Percentiles rank a stretch among this genome's conserved stretches.
These are phyloP conservation scores for Cutaneotrichosporon cutaneum DNA, from an alignment of 1,284 basidiomycete species.

Conservation along the genomic window DNA sequence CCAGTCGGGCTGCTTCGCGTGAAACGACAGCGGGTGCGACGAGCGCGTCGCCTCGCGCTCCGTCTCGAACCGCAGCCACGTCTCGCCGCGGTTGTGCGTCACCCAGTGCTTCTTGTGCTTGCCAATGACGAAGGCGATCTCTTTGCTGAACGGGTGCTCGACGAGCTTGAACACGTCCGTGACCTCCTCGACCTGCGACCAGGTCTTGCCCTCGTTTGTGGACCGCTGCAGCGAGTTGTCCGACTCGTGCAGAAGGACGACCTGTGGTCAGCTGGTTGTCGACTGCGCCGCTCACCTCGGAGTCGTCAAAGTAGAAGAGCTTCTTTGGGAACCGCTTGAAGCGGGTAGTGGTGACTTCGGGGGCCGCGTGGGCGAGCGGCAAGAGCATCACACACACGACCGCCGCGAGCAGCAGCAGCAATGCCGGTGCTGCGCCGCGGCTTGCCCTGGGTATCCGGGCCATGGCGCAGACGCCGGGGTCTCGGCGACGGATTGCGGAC, in stretches of 20 bases:
- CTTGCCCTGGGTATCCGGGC: constrained; percentile 1
- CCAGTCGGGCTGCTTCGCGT: constrained; percentile 70
- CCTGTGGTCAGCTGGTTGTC: constrained; percentile 54
- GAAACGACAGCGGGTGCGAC: constrained; percentile 72
- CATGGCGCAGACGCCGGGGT: constrained; percentile 1
- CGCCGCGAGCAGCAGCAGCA: constrained; percentile 7
- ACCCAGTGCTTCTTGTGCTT: constrained; percentile 71
- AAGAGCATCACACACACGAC: background rate
- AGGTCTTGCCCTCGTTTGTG: constrained; percentile 83
- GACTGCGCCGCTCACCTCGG: constrained; percentile 59
- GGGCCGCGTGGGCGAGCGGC: constrained; percentile 8
- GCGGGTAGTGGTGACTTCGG: constrained; percentile 40
- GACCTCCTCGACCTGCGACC: constrained; percentile 66
- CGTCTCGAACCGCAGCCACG: constrained; percentile 77
- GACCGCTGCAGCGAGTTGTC: constrained; percentile 72
- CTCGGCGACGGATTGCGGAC: background rate
- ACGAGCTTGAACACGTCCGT: constrained; percentile 72
- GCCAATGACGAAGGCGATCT: constrained; percentile 80
- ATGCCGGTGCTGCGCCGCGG: background rate
- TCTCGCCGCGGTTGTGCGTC: constrained; percentile 77
- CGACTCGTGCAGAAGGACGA: constrained; percentile 78
- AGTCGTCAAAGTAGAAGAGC: constrained; percentile 91
- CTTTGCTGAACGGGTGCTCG: constrained; percentile 80
- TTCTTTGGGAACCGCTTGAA: constrained; percentile 71
- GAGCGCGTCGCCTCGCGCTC: constrained; percentile 63